A percentile compares a stretch with the other conserved stretches of the same genome.
phyloP scores from a whole-genome alignment of 2,329 filamentous ascomycete genomes.

The Gremmenia infestans region DNA sequence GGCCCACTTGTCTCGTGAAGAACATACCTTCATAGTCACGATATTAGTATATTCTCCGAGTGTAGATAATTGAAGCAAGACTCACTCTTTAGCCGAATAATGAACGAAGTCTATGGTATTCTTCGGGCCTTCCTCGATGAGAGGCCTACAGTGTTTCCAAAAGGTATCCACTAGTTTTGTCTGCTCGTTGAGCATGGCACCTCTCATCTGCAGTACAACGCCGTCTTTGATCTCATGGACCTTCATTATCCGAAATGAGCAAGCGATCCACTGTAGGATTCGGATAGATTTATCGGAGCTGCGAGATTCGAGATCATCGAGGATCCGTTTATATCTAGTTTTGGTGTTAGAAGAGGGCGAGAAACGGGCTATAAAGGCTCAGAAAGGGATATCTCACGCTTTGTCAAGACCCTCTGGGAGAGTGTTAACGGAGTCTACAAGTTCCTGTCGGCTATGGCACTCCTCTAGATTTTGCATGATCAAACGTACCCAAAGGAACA shows the following conservation, averaged over 20 bases:
- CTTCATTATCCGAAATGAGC: slow-evolving; percentile 11
- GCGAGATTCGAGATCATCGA: slow-evolving; percentile 1
- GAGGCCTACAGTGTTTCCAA: slow-evolving; percentile 9
- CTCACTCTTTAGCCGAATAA: slow-evolving; percentile 14
- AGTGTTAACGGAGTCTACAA: slow-evolving; percentile 1
- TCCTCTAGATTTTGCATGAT: slow-evolving; percentile 6
- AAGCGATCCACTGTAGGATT: slow-evolving; percentile 14
- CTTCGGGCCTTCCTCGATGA: slow-evolving; percentile 7
- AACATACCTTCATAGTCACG: slow-evolving; percentile 5
- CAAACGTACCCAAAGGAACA: slow-evolving; percentile 15
- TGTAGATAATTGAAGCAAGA: not conserved
- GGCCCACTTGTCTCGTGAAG: slow-evolving; percentile 7
- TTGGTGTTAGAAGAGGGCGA: not conserved
- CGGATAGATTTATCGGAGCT: not conserved
- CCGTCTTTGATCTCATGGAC: slow-evolving; percentile 12
- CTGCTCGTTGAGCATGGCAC: slow-evolving; percentile 1
- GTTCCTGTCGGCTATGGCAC: slow-evolving; percentile 4
- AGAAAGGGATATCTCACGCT: slow-evolving; percentile 3
- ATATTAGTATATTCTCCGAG: not conserved
- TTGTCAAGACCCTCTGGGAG: slow-evolving; percentile 10
- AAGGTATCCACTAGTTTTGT: slow-evolving; percentile 2
- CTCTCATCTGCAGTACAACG: not conserved
- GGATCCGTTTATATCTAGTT: slow-evolving; percentile 13
- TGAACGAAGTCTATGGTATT: slow-evolving; percentile 14
- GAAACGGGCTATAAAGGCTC: slow-evolving; percentile 2